Percentiles rank a stretch among this genome's conserved stretches.
These are phyloP conservation scores for Daedaleopsis nitida DNA, from an alignment of 768 basidiomycete genomes.

Conservation along the genomic window DNA sequence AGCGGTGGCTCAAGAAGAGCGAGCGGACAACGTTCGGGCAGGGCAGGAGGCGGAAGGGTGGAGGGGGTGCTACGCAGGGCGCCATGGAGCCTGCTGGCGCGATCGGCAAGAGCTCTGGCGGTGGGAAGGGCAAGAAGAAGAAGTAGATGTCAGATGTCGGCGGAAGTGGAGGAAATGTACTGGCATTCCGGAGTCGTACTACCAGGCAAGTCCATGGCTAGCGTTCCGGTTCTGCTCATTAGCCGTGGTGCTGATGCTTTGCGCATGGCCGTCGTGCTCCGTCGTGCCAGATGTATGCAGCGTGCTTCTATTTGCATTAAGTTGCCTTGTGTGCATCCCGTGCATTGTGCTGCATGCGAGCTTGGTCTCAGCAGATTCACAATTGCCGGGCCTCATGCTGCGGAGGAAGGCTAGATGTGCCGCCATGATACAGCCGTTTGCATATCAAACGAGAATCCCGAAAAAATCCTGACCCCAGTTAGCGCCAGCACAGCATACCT, in stretches of 20 bases:
- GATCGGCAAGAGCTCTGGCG: slow-evolving; percentile 32
- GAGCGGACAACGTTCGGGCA: slow-evolving; percentile 63
- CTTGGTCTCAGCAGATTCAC: not conserved
- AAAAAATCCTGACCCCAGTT: too few species aligned
- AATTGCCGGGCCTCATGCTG: not conserved
- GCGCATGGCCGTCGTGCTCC: slow-evolving; percentile 1
- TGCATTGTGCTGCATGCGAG: not conserved
- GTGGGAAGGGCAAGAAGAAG: slow-evolving; percentile 67
- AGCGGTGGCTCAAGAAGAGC: slow-evolving; percentile 87
- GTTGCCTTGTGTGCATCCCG: slow-evolving; percentile 17
- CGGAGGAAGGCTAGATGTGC: too few species aligned
- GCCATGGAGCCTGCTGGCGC: slow-evolving; percentile 39
- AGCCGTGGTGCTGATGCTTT: not conserved
- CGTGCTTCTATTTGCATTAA: not conserved
- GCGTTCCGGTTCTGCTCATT: not conserved
- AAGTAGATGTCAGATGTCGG: slow-evolving; percentile 41
- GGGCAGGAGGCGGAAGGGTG: slow-evolving; percentile 49
- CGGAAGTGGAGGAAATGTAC: not conserved
- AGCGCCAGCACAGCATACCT: too few species aligned
- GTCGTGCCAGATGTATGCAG: not conserved
- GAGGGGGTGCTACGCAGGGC: slow-evolving; percentile 71
- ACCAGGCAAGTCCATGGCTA: not conserved
- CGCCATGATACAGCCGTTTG: too few species aligned
- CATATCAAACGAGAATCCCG: too few species aligned
- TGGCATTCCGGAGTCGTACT: not conserved